These are phyloP conservation scores for Myriosclerotinia duriaeana DNA, from an alignment of 2,329 filamentous ascomycete species.

Conservation along the genomic window DNA sequence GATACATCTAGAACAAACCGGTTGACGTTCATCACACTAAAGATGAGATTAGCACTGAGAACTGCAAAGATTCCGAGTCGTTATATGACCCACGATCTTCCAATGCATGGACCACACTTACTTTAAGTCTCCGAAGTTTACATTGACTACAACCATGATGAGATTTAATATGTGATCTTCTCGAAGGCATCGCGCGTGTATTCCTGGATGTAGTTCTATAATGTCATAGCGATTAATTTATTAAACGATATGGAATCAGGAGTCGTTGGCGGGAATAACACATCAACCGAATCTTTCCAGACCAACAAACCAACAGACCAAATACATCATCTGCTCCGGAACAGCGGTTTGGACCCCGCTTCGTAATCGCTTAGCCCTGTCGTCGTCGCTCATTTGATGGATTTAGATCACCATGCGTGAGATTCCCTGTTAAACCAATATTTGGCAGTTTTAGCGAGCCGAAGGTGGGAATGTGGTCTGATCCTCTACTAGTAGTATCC, in stretches of 20 bases:
- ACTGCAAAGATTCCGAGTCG: not conserved
- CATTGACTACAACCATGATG: constrained; percentile 22
- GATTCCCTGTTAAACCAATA: not conserved
- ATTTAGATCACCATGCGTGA: constrained; percentile 7
- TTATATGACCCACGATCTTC: not conserved
- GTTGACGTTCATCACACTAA: constrained; percentile 21
- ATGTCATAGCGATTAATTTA: not conserved
- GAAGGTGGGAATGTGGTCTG: not conserved
- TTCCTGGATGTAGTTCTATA: not conserved
- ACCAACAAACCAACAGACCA: no score
- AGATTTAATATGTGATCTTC: constrained; percentile 23
- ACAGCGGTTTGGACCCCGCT: not conserved
- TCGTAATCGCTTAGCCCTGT: not conserved
- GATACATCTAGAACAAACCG: constrained; percentile 15
- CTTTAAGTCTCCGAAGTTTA: constrained; percentile 18
- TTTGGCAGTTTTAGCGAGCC: not conserved
- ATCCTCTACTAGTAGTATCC: no score
- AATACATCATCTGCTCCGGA: not conserved
- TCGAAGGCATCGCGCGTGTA: constrained; percentile 7
- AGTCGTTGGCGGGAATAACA: no score
- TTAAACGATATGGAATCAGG: not conserved
- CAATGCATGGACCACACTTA: not conserved
- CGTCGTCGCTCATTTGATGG: not conserved
- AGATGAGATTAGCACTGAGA: not conserved
- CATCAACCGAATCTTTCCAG: no score